phyloP scores from a whole-genome alignment of 352 stramenopile species.

The Pythium guiyangense region DNA sequence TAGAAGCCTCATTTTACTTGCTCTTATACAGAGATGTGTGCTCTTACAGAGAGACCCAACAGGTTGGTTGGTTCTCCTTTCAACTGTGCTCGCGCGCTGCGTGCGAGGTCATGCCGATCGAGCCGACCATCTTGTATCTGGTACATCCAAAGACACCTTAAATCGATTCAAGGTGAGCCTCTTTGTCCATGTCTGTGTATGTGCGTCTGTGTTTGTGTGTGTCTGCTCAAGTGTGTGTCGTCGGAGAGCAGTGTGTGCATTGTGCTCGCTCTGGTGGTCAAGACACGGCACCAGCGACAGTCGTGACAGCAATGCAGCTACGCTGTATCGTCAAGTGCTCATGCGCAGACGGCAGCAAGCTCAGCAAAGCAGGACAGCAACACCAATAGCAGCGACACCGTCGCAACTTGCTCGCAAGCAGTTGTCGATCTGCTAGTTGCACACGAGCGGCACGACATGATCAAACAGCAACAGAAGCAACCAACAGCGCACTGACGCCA shows the following conservation, averaged over 20 bases:
- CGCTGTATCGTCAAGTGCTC: too few species aligned
- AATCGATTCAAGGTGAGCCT: slow-evolving; percentile 88
- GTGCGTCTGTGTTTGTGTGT: background rate
- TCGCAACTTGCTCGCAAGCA: too few species aligned
- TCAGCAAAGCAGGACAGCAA: too few species aligned
- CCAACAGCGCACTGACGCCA: background rate
- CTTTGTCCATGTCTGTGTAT: slow-evolving; percentile 2
- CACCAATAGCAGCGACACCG: background rate
- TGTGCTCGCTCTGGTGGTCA: background rate
- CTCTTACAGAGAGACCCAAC: too few species aligned
- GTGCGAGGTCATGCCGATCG: background rate
- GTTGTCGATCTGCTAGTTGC: background rate
- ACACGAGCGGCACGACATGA: too few species aligned
- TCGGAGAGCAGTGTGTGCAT: background rate
- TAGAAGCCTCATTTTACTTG: background rate
- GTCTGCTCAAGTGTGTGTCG: background rate
- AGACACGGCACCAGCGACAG: background rate
- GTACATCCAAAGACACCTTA: slow-evolving; percentile 86
- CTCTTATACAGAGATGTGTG: too few species aligned
- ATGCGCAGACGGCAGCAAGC: too few species aligned
- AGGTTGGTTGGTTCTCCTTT: slow-evolving; percentile 39
- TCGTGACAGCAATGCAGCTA: too few species aligned
- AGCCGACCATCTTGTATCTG: slow-evolving; percentile 85
- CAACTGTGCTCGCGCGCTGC: background rate
- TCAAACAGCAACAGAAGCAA: background rate